Percentiles rank a stretch among this genome's conserved stretches.
Evolutionary conservation across 202 grass and related monocot genomes (phyloP).

Genomic region (Alloteropsis angusta): DNA sequence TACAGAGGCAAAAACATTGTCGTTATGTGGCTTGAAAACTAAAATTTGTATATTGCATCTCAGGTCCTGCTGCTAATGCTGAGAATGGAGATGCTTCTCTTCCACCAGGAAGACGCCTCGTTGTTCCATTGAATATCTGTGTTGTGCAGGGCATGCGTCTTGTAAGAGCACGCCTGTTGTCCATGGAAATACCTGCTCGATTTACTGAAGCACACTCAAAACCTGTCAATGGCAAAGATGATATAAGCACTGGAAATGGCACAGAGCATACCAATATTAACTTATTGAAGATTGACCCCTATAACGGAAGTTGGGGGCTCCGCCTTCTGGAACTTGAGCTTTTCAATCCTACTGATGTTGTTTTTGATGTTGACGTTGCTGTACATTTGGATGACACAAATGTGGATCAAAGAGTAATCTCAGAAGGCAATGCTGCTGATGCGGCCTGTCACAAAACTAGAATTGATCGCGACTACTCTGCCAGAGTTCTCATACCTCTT

Average conservation of each 20-base stretch:
- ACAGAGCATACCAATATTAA: conserved; percentile 26
- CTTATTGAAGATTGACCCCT: conserved; percentile 77
- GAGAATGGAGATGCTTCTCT: conserved; percentile 35
- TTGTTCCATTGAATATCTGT: conserved; percentile 85
- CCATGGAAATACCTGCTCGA: conserved; percentile 89
- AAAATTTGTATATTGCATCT: conserved; percentile 17
- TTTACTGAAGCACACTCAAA: conserved; percentile 46
- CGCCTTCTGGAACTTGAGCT: conserved; percentile 94
- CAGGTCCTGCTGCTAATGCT: conserved; percentile 46
- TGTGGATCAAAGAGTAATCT: conserved; percentile 23
- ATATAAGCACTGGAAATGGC: conserved; percentile 21
- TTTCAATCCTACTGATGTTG: conserved; percentile 92
- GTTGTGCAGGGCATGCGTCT: conserved; percentile 86
- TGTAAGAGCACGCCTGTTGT: conserved; percentile 73
- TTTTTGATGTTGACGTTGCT: conserved; percentile 86
- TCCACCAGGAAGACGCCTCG: conserved; percentile 79
- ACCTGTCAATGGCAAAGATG: conserved; percentile 28
- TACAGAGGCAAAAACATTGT: background rate
- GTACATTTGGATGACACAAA: conserved; percentile 55
- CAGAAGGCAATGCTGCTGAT: conserved; percentile 18
- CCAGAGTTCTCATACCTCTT: conserved; percentile 88
- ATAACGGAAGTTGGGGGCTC: conserved; percentile 75
- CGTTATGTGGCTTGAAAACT: conserved; percentile 17
- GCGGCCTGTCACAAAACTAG: conserved; percentile 66
- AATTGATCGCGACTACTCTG: conserved; percentile 94